A percentile compares a stretch with the other conserved stretches of the same genome.
phyloP scores from a whole-genome alignment of 2,329 filamentous ascomycete genomes.

The Penicillium sp. region DNA sequence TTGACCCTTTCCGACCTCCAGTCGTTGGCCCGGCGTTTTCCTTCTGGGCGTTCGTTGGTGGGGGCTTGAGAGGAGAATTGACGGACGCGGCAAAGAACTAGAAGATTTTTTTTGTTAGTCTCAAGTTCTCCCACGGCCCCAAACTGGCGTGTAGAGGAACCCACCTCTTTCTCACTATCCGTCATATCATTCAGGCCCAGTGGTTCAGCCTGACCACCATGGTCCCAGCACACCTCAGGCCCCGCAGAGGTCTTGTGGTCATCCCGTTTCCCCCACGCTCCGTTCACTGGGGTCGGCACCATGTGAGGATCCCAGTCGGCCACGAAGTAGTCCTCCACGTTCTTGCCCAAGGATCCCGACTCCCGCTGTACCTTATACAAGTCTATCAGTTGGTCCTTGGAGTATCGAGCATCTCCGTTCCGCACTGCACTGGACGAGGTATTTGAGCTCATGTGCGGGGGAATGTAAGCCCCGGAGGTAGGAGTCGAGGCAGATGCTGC shows the following conservation, averaged over 20 bases:
- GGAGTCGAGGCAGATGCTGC: constrained; percentile 40
- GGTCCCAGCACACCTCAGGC: constrained; percentile 91
- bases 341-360: constrained; percentile 55
- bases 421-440: constrained; percentile 46
- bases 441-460: constrained; percentile 59
- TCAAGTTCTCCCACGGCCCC: not conserved
- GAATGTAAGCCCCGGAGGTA: constrained; percentile 56
- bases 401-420: constrained; percentile 66
- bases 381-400: constrained; percentile 74
- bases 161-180: constrained; percentile 65
- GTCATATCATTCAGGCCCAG: constrained; percentile 72
- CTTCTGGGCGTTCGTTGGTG: constrained; percentile 66
- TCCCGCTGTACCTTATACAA: constrained; percentile 64
- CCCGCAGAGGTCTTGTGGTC: constrained; percentile 77
- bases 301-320: constrained; percentile 76
- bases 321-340: constrained; percentile 68
- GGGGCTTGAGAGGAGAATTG: constrained; percentile 89
- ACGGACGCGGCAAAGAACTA: constrained; percentile 82
- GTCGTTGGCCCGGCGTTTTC: constrained; percentile 43
- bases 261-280: constrained; percentile 72
- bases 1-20: constrained; percentile 72
- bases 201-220: constrained; percentile 66
- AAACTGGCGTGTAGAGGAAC: constrained; percentile 14
- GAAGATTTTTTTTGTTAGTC: constrained; percentile 1
- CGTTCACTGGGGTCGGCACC: constrained; percentile 62